phyloP scores from a whole-genome alignment of 225 moss, liverwort and hornwort species.

The Sphagnum tenellum region DNA sequence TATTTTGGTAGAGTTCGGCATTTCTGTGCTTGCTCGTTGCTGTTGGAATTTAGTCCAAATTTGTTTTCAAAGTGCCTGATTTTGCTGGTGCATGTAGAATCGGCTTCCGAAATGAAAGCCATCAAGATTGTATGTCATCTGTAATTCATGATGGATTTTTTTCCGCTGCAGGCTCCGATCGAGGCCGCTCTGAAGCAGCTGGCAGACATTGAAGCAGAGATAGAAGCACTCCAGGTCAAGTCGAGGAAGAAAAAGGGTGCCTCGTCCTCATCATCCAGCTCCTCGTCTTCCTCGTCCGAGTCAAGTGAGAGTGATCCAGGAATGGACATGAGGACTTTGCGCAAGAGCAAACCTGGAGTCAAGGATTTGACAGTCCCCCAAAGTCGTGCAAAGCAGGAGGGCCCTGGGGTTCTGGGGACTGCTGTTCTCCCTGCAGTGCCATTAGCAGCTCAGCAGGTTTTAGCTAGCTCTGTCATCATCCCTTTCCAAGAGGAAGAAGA shows the following conservation, averaged over 20 bases:
- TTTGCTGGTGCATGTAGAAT: background rate
- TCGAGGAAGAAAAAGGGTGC: constrained; percentile 21
- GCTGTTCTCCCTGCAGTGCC: constrained; percentile 1
- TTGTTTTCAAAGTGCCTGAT: background rate
- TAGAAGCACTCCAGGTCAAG: constrained; percentile 8
- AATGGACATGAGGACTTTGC: constrained; percentile 31
- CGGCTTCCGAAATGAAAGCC: constrained; percentile 1
- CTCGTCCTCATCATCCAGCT: constrained; percentile 25
- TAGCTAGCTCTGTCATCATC: too few species aligned
- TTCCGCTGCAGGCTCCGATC: constrained; percentile 5
- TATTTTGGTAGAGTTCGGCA: background rate
- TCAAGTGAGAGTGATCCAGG: constrained; percentile 32
- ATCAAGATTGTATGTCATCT: background rate
- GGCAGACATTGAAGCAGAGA: constrained; percentile 7
- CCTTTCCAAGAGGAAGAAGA: constrained; percentile 9
- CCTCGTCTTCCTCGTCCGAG: constrained; percentile 23
- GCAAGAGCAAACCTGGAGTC: constrained; percentile 8
- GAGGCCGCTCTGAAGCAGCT: constrained; percentile 4
- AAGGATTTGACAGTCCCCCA: background rate
- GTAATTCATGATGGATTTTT: background rate
- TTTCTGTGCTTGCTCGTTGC: too few species aligned
- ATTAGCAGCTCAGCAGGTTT: background rate
- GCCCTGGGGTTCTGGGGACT: background rate
- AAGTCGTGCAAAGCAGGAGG: background rate
- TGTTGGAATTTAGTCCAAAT: background rate